Evolutionary conservation across 2,329 filamentous ascomycete species (phyloP).

Genomic region (Rutstroemia sp.): DNA sequence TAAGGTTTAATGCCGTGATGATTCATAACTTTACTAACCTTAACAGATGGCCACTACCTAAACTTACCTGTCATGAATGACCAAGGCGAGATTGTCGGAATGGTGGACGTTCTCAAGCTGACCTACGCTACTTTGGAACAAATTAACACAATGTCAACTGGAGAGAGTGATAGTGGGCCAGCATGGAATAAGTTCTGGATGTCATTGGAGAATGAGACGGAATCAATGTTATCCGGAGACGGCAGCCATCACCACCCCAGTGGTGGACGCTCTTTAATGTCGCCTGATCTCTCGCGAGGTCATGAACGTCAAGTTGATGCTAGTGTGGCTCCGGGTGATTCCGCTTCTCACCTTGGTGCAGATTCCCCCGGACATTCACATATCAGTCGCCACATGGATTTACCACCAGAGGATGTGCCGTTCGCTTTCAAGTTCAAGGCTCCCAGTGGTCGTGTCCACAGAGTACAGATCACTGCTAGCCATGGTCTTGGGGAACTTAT

Average conservation of each 20-base stretch:
- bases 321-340: constrained; percentile 87
- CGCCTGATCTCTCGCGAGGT: constrained; percentile 62
- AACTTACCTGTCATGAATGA: constrained; percentile 99
- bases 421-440: constrained; percentile 99
- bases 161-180: constrained; percentile 76
- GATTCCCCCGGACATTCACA: constrained; percentile 68
- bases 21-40: constrained; percentile 14
- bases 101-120: constrained; percentile 97
- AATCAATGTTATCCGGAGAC: constrained; percentile 92
- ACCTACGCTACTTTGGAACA: constrained; percentile 97
- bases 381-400: constrained; percentile 45
- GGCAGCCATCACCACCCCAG: constrained; percentile 64
- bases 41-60: constrained; percentile 86
- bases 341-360: constrained; percentile 82
- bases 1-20: constrained; percentile 38
- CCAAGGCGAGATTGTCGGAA: constrained; percentile 92
- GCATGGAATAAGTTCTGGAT: constrained; percentile 99
- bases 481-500: constrained; percentile 78
- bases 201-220: constrained; percentile 79
- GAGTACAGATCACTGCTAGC: constrained; percentile 75
- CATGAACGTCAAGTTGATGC: constrained; percentile 61
- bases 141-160: constrained; percentile 88
- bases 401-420: constrained; percentile 60
- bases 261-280: constrained; percentile 69
- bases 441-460: constrained; percentile 87